These are phyloP conservation scores for Tetragonia tetragonoides DNA, from an alignment of 148 eudicot species.

Conservation along the genomic window DNA sequence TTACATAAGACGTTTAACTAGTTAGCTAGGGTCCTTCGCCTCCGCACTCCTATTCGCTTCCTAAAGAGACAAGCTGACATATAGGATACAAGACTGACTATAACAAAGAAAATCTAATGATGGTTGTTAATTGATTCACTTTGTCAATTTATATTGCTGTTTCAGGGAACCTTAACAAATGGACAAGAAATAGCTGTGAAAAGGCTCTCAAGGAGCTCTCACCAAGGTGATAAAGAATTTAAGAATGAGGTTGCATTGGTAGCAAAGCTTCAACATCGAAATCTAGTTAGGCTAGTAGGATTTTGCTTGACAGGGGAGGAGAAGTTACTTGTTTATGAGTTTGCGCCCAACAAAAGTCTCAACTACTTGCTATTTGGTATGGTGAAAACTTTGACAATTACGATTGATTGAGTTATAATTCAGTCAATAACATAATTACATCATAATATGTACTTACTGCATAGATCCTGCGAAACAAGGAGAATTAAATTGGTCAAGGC, in stretches of 20 bases:
- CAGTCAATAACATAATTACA: too few species aligned
- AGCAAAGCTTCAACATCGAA: not conserved
- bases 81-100: not conserved
- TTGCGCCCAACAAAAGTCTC: too few species aligned
- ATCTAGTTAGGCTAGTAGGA: not conserved
- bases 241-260: not conserved
- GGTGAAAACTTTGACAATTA: too few species aligned
- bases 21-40: too few species aligned
- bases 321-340: too few species aligned
- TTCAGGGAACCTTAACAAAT: not conserved
- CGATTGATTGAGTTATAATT: too few species aligned
- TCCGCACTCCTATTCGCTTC: too few species aligned
- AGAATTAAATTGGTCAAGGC: not conserved
- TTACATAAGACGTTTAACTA: too few species aligned
- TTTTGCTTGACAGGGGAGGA: too few species aligned
- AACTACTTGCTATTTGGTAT: not conserved
- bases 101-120: too few species aligned
- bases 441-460: too few species aligned
- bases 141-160: not conserved
- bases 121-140: not conserved
- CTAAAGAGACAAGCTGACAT: not conserved
- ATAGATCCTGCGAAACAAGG: not conserved
- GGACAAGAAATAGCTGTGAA: not conserved
- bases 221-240: not conserved
- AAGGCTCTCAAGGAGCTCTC: not conserved